Conservation (phyloP, 805 yeast species). For the Nakazawaea ernobii region DNA sequence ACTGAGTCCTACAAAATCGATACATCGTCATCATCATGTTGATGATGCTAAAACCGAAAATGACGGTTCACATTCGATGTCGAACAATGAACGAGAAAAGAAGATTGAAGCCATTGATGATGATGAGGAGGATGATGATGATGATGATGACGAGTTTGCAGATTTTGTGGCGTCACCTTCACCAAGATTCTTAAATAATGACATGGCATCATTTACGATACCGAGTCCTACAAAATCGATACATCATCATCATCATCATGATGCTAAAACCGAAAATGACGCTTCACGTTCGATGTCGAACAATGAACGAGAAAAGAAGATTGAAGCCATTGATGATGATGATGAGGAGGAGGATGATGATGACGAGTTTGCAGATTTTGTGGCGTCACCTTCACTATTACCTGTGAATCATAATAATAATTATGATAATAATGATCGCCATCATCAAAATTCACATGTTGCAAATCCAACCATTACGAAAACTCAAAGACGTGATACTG, state of each 20-base stretch:
- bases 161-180: constrained; percentile 2
- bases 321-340: background rate
- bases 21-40: too few species aligned
- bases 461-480: too few species aligned
- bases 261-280: too few species aligned
- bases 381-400: background rate
- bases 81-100: too few species aligned
- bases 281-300: too few species aligned
- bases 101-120: background rate
- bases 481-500: too few species aligned
- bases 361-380: constrained; percentile 3
- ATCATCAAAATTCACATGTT: background rate
- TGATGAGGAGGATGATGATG: background rate
- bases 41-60: too few species aligned
- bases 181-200: too few species aligned
- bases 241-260: too few species aligned
- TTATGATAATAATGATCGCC: background rate
- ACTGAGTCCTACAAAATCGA: too few species aligned
- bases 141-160: constrained; percentile 3
- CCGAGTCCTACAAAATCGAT: too few species aligned
- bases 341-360: background rate
- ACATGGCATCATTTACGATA: background rate
- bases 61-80: too few species aligned
- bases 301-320: background rate
- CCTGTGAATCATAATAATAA: background rate